A percentile compares a stretch with the other conserved stretches of the same genome.
Conservation (phyloP, 2,329 filamentous ascomycete species). For the Phialemoniopsis sp. region DNA sequence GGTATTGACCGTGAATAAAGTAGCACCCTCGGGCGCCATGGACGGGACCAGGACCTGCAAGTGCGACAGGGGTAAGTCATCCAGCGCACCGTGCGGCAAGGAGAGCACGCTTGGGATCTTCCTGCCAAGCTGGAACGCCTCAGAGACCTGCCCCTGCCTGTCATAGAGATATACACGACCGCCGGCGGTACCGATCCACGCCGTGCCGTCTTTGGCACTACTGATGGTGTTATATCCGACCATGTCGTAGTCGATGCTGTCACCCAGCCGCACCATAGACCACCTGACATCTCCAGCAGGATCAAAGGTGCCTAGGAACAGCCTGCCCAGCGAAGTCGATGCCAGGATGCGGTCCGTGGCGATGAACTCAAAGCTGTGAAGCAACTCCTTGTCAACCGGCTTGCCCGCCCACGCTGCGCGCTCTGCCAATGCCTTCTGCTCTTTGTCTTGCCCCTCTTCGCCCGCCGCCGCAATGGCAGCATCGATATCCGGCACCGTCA, state of each 20-base stretch:
- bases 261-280: constrained; percentile 33
- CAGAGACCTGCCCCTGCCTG: constrained; percentile 1
- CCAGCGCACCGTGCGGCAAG: constrained; percentile 18
- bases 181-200: constrained; percentile 43
- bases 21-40: too few relatives aligned
- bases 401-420: too few relatives aligned
- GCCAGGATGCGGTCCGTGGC: constrained; percentile 75
- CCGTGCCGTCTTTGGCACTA: constrained; percentile 27
- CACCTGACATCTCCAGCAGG: constrained; percentile 24
- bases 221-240: constrained; percentile 43
- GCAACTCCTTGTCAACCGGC: constrained; percentile 6
- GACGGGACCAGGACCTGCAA: too few relatives aligned
- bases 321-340: constrained; percentile 9
- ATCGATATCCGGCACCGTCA: too few relatives aligned
- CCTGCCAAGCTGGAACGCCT: constrained; percentile 33
- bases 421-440: too few relatives aligned
- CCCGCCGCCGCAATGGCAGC: too few relatives aligned
- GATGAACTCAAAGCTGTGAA: constrained; percentile 52
- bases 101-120: constrained; percentile 49
- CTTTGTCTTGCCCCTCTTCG: too few relatives aligned
- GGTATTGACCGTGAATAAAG: constrained; percentile 26
- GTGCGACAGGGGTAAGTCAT: too few relatives aligned
- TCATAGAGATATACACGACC: constrained; percentile 35
- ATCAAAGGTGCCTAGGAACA: constrained; percentile 9
- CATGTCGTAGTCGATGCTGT: constrained; percentile 29